These are phyloP conservation scores for Eucalyptus marginata DNA, from an alignment of 345 rosid species.

Conservation along the genomic window DNA sequence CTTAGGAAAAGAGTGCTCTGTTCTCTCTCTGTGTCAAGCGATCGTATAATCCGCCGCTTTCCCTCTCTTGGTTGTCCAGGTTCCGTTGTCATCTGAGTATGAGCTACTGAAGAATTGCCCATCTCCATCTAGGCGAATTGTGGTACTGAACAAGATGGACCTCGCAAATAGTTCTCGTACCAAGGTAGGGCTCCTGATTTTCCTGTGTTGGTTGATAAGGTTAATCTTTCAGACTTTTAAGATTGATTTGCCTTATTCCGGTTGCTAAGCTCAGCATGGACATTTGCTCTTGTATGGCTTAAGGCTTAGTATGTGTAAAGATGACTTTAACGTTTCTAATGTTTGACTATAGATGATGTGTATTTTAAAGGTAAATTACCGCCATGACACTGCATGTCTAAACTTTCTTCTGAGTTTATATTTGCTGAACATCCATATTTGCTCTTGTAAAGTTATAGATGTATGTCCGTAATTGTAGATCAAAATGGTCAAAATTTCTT, in stretches of 20 bases:
- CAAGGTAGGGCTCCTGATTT: conserved; percentile 5
- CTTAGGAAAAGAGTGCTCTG: background rate
- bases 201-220: background rate
- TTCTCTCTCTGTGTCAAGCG: background rate
- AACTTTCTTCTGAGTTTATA: background rate
- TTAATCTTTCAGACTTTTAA: background rate
- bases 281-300: background rate
- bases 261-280: background rate
- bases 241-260: background rate
- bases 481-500: background rate
- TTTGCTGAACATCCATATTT: background rate
- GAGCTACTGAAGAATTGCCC: conserved; percentile 22
- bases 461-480: background rate
- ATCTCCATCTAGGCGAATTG: conserved; percentile 17
- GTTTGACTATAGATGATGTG: background rate
- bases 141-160: conserved; percentile 75
- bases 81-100: conserved; percentile 55
- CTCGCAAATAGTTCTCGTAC: conserved; percentile 40
- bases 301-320: background rate
- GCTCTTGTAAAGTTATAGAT: background rate
- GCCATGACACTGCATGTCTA: background rate
- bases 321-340: background rate
- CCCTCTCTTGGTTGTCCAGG: conserved; percentile 11
- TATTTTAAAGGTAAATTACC: background rate
- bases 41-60: background rate